A percentile compares a stretch with the other conserved stretches of the same genome.
These are phyloP conservation scores for Tetrahymena malaccensis DNA, from an alignment of 73 alveolate genomes.

Conservation along the genomic window DNA sequence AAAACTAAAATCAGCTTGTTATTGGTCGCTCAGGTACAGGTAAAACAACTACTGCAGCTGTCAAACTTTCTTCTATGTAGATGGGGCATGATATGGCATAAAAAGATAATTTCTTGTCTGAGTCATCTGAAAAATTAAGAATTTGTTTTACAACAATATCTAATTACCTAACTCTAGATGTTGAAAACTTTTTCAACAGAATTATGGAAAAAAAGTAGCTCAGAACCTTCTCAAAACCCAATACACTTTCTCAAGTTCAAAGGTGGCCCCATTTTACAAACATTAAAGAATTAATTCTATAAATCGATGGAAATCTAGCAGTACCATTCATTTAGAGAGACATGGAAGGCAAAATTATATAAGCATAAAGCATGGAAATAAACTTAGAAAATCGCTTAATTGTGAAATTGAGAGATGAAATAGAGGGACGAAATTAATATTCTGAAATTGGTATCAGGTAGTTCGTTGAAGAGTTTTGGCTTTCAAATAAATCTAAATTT, in stretches of 20 bases:
- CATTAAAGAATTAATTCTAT: not conserved
- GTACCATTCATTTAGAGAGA: no score
- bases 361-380: no score
- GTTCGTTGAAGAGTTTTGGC: no score
- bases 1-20: not conserved
- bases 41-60: not conserved
- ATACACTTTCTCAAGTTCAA: not conserved
- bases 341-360: no score
- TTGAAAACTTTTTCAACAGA: not conserved
- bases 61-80: not conserved
- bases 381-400: no score
- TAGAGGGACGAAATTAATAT: not conserved
- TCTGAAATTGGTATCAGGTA: no score
- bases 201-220: not conserved
- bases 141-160: not conserved
- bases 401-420: no score
- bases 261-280: not conserved
- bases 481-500: no score
- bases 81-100: not conserved
- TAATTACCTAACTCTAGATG: not conserved
- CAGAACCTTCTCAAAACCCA: not conserved
- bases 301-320: no score
- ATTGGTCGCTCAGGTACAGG: not conserved
- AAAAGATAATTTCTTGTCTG: not conserved
- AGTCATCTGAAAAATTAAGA: not conserved